phyloP scores from a whole-genome alignment of 1,284 basidiomycete species.

The Cystobasidium sp. region DNA sequence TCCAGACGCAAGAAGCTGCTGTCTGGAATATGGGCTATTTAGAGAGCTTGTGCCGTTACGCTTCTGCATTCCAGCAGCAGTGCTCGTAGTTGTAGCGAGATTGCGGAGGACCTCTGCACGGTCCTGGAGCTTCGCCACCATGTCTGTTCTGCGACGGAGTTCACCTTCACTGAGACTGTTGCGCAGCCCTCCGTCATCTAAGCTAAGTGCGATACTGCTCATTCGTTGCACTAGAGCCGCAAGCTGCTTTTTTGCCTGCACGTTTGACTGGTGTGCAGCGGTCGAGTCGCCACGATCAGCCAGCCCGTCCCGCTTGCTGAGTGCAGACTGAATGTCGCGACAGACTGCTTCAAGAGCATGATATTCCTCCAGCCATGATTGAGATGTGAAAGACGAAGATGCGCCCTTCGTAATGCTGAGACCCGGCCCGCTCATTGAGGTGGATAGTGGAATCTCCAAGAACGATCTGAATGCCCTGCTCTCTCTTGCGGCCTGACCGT shows the following conservation, averaged over 20 bases:
- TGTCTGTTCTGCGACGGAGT: conserved; percentile 75
- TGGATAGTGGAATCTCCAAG: conserved; percentile 28
- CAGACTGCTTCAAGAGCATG: conserved; percentile 72
- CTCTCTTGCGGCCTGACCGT: conserved; percentile 35
- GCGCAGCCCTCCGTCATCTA: conserved; percentile 43
- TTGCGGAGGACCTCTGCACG: conserved; percentile 80
- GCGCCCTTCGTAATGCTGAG: background rate
- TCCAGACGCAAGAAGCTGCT: conserved; percentile 18
- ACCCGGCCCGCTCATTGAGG: conserved; percentile 16
- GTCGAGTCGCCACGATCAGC: conserved; percentile 72
- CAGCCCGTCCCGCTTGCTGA: conserved; percentile 83
- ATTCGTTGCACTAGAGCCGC: conserved; percentile 73
- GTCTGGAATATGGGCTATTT: background rate
- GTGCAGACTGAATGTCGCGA: conserved; percentile 76
- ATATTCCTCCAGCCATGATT: conserved; percentile 85
- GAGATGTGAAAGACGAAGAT: conserved; percentile 64
- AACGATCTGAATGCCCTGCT: conserved; percentile 26
- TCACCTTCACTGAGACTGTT: conserved; percentile 51
- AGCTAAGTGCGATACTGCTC: conserved; percentile 42
- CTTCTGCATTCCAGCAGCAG: conserved; percentile 43
- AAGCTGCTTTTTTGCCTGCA: conserved; percentile 80
- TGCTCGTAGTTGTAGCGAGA: conserved; percentile 67
- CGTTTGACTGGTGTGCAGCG: conserved; percentile 76
- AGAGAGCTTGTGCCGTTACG: background rate
- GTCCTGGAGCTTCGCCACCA: conserved; percentile 79